Conservation (phyloP, 441 rosid genomes). For the Corymbia calophylla region DNA sequence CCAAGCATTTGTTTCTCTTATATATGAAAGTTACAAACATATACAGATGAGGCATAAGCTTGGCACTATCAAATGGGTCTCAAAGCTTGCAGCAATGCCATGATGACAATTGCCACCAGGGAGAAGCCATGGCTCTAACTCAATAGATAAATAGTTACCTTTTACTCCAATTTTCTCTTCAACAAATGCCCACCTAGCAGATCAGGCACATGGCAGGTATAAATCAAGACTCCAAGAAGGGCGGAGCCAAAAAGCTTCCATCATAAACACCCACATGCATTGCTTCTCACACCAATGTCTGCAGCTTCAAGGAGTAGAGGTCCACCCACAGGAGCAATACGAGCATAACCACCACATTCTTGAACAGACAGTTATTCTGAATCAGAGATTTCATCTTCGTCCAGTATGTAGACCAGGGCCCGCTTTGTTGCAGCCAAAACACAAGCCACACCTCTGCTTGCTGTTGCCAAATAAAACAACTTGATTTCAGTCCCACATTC, state of each 20-base stretch:
- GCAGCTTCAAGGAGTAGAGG: too few species aligned
- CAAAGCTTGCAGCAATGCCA: not conserved
- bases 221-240: not conserved
- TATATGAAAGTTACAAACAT: not conserved
- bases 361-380: too few species aligned
- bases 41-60: not conserved
- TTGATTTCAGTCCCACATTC: not conserved
- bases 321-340: too few species aligned
- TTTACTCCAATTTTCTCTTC: not conserved
- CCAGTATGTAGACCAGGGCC: constrained; percentile 82
- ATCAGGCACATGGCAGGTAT: not conserved
- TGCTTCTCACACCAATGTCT: not conserved
- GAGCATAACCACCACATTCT: too few species aligned
- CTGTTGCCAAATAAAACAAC: constrained; percentile 28
- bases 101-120: not conserved
- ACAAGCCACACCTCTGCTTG: constrained; percentile 87
- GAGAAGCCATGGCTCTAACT: not conserved
- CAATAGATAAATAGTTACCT: not conserved
- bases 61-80: not conserved
- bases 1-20: not conserved
- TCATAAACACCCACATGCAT: not conserved
- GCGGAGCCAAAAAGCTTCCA: not conserved
- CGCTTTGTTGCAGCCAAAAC: constrained; percentile 74
- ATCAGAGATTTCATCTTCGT: constrained; percentile 24
- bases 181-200: not conserved